Percentiles rank a stretch among this genome's conserved stretches.
phyloP scores from a whole-genome alignment of 2,329 filamentous ascomycete genomes.

The Colletotrichum eremochloae region DNA sequence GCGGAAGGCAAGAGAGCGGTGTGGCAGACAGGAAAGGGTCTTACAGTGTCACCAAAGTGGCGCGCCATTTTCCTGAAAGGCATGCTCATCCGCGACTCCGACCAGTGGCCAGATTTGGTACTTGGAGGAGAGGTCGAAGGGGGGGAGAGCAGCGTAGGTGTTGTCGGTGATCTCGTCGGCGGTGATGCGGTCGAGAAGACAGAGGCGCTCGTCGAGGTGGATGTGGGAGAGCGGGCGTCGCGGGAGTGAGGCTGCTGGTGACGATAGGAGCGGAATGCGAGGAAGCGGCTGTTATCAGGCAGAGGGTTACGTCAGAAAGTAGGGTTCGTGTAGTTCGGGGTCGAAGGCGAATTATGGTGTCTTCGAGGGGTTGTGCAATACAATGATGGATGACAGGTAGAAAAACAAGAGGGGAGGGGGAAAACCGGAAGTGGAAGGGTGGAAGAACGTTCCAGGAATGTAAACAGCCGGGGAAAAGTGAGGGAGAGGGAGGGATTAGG shows the following conservation, averaged over 20 bases:
- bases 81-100: slow-evolving; percentile 45
- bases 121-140: slow-evolving; percentile 19
- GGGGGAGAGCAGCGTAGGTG: slow-evolving; percentile 3
- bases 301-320: slow-evolving; percentile 34
- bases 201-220: slow-evolving; percentile 23
- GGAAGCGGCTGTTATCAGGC: slow-evolving; percentile 31
- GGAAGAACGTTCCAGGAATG: slow-evolving; percentile 15
- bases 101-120: slow-evolving; percentile 35
- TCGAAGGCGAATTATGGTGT: slow-evolving; percentile 5
- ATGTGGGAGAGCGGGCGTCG: neutral
- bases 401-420: neutral
- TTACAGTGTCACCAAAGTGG: slow-evolving; percentile 62
- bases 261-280: slow-evolving; percentile 33
- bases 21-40: slow-evolving; percentile 40
- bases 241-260: slow-evolving; percentile 12
- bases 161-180: neutral
- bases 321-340: neutral
- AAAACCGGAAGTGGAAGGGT: neutral
- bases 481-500: slow-evolving; percentile 7
- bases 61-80: slow-evolving; percentile 57
- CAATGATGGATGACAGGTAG: neutral
- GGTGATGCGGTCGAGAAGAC: slow-evolving; percentile 8
- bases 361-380: neutral
- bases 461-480: slow-evolving; percentile 17
- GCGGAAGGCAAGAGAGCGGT: slow-evolving; percentile 32